Evolutionary conservation across 805 yeast genomes (phyloP), one percentile per base, ranked within the genome.

Genomic region (Candida silvatica): DNA sequence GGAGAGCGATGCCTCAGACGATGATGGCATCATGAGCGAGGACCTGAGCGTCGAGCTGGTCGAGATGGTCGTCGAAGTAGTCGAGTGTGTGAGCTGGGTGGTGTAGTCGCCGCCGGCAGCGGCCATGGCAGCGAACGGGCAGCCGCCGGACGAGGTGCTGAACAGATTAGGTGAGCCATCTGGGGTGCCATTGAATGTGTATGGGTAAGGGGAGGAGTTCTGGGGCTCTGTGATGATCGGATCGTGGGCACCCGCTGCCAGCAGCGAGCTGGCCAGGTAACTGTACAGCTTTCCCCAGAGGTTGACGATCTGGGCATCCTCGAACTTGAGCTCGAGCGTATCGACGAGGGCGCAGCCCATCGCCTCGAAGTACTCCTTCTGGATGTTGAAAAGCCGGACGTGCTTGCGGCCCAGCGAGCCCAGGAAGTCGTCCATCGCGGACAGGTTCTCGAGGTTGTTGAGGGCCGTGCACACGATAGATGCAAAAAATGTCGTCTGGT

Each of bases 401-500:
- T 81, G 88, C 34, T 80, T 64, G 47, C 78, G 77, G 1, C 85
- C 88, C 44, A 81, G 56, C 30, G 68, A 66, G 26, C 58, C 56
- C 31, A 81, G 54, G 43, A 74, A 75, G 17, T 63, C 74, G 44
- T 77, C 75, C 33, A 80, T 52, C 2, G 51, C 51, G 14, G 61
- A 45, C 35, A 80, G 59, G 39, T 72, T 61, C 37, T 78, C 83
- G 32, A 81, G 59, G 48, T 71, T 74, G 20, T 64, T 53, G 31
- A 81, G 66, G 3, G 83, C 77, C 36, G 72, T 65, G 17, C 79
- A 67, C 48, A 81, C 50, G 12, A 80, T 78, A 2, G 84, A 82
- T 1, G 85, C 80, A 57, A 81, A 76, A 5, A 82, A 67, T 8
- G 71, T 71, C 1, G 85, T 80, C 53, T 81, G 88, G 46, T 79